Conservation (phyloP, 495 filamentous ascomycete species). For the Podospora australis region DNA sequence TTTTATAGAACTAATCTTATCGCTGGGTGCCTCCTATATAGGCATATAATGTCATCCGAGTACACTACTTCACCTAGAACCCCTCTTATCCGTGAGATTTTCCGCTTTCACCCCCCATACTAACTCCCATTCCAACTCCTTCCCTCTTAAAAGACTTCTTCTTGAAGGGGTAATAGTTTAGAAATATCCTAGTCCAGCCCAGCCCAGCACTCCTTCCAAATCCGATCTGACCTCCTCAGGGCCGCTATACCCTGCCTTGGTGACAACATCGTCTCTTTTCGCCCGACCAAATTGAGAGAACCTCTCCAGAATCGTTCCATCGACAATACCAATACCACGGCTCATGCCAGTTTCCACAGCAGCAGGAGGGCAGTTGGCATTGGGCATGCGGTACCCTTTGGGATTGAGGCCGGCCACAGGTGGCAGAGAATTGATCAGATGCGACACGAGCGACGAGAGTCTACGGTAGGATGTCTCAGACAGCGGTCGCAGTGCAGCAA, state of each 20-base stretch:
- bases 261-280: constrained; percentile 61
- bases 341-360: constrained; percentile 44
- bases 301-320: constrained; percentile 47
- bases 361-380: constrained; percentile 22
- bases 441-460: constrained; percentile 71
- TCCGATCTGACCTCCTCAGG: constrained; percentile 36
- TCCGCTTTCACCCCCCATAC: no score
- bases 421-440: constrained; percentile 68
- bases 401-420: constrained; percentile 78
- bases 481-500: constrained; percentile 72
- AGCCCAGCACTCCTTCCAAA: constrained; percentile 30
- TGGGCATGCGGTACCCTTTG: constrained; percentile 57
- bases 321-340: constrained; percentile 44
- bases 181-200: constrained; percentile 31
- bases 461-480: constrained; percentile 76
- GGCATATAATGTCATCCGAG: no score
- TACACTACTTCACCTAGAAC: neutral
- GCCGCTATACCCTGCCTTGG: constrained; percentile 43
- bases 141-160: constrained; percentile 1
- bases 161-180: no score
- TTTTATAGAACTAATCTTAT: no score
- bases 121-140: no score
- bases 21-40: no score
- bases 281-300: constrained; percentile 67
- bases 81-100: no score